Percentiles rank a stretch among this genome's conserved stretches.
These are phyloP conservation scores for Tulasnella sp. DNA, from an alignment of 768 basidiomycete genomes.

Conservation along the genomic window DNA sequence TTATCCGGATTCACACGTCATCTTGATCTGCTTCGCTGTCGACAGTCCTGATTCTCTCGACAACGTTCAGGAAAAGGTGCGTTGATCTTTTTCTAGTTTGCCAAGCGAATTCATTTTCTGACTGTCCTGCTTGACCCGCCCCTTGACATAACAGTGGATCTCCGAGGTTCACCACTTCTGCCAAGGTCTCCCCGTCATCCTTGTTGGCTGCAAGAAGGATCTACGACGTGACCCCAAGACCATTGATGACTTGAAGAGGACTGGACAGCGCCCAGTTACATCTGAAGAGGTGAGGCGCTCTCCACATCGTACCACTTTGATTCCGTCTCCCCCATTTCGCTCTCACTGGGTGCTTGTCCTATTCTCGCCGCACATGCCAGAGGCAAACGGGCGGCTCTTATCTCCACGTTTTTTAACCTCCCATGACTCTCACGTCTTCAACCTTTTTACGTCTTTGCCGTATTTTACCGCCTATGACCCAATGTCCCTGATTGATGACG, in stretches of 20 bases:
- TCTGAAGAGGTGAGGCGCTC: constrained; percentile 70
- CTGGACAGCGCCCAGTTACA: constrained; percentile 89
- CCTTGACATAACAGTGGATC: constrained; percentile 69
- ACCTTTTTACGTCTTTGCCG: constrained; percentile 11
- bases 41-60: constrained; percentile 97
- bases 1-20: constrained; percentile 99
- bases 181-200: constrained; percentile 87
- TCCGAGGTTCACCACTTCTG: constrained; percentile 99
- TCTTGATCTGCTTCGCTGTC: constrained; percentile 97
- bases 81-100: constrained; percentile 35
- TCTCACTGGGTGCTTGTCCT: background rate
- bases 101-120: background rate
- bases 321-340: constrained; percentile 12
- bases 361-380: background rate
- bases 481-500: background rate
- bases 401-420: constrained; percentile 5
- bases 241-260: constrained; percentile 91
- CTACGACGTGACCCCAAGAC: constrained; percentile 89
- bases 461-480: background rate
- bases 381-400: background rate
- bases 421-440: constrained; percentile 8
- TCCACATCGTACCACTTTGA: background rate
- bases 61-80: constrained; percentile 99
- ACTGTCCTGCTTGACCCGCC: constrained; percentile 22
- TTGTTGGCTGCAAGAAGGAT: constrained; percentile 99